phyloP scores from a whole-genome alignment of 768 basidiomycete species.

The Russula abietina region DNA sequence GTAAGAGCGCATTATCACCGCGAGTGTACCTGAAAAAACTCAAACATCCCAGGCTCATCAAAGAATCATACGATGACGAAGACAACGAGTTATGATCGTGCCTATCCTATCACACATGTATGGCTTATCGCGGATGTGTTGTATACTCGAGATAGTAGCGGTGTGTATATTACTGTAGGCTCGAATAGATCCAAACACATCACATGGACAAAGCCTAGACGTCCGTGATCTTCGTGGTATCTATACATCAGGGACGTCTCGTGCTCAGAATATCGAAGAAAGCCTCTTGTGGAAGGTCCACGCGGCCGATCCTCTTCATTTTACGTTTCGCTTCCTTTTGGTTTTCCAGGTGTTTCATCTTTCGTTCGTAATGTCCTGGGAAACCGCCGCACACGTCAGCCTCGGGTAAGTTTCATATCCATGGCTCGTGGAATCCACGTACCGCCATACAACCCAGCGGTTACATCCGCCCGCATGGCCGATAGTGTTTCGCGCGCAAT shows the following conservation, averaged over 20 bases:
- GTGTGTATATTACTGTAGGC: constrained; percentile 10
- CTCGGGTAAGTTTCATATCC: not conserved
- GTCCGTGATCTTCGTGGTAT: constrained; percentile 1
- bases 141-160: constrained; percentile 15
- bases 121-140: constrained; percentile 14
- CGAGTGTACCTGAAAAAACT: constrained; percentile 15
- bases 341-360: constrained; percentile 79
- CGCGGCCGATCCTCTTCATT: constrained; percentile 83
- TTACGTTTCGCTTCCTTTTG: constrained; percentile 90
- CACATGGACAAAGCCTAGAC: constrained; percentile 1
- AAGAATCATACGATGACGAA: constrained; percentile 94
- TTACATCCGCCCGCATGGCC: constrained; percentile 86
- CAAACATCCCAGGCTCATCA: constrained; percentile 55
- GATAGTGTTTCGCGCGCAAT: constrained; percentile 86
- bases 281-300: constrained; percentile 91
- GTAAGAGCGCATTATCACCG: constrained; percentile 34
- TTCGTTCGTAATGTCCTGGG: constrained; percentile 84
- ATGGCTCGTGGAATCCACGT: constrained; percentile 10
- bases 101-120: constrained; percentile 7
- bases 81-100: constrained; percentile 67
- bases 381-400: not conserved
- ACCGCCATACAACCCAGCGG: constrained; percentile 91
- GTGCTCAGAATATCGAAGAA: constrained; percentile 86
- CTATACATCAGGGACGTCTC: constrained; percentile 34
- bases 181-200: not conserved